phyloP scores from a whole-genome alignment of 2,329 filamentous ascomycete genomes.

The Verticillium albo-atrum region DNA sequence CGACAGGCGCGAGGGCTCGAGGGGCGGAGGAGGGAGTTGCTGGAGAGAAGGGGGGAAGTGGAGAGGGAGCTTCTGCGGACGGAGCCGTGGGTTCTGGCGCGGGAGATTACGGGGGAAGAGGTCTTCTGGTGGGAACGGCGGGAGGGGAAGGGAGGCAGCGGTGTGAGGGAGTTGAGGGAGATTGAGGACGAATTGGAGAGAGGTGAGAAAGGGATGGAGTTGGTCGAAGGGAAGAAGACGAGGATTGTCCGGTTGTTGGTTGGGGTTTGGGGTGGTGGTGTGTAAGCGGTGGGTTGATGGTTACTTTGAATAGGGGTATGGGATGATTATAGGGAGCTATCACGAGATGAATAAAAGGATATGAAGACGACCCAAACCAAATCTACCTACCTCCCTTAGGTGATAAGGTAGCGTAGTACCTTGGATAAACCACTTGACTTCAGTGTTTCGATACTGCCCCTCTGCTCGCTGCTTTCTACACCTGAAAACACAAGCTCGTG shows the following conservation, averaged over 20 bases:
- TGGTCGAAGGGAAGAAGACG: background rate
- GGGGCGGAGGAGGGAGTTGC: slow-evolving; percentile 4
- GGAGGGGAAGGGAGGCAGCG: background rate
- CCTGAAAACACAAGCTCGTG: too few relatives aligned
- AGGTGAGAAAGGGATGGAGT: background rate
- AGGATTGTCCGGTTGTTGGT: background rate
- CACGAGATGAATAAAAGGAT: too few relatives aligned
- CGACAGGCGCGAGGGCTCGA: slow-evolving; percentile 14
- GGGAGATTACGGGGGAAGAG: background rate
- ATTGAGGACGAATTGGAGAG: background rate
- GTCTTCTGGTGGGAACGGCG: background rate
- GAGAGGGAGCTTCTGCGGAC: background rate
- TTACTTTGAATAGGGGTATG: background rate
- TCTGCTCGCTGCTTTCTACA: too few relatives aligned
- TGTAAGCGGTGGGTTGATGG: background rate
- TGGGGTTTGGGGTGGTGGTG: background rate
- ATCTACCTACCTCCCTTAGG: too few relatives aligned
- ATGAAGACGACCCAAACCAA: too few relatives aligned
- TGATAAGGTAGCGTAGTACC: too few relatives aligned
- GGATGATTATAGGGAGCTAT: background rate
- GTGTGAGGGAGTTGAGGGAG: background rate
- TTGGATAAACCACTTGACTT: background rate
- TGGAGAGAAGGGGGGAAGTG: background rate
- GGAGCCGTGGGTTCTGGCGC: background rate
- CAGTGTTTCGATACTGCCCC: background rate